These are phyloP conservation scores for Crithidia brevicula DNA, from an alignment of 208 protist species.

Conservation along the genomic window DNA sequence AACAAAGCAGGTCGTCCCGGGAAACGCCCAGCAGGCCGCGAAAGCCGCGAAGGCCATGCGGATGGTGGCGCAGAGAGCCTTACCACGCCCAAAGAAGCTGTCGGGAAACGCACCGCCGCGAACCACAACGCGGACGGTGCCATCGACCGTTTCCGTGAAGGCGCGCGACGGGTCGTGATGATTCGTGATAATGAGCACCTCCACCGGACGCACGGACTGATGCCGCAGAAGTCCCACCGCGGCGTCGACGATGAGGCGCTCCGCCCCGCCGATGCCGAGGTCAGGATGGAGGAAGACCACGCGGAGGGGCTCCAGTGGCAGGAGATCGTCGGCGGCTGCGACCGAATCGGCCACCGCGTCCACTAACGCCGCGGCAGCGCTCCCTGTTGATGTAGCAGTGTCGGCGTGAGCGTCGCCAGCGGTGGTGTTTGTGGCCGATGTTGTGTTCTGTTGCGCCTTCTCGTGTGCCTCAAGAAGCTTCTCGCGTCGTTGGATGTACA, in stretches of 20 bases:
- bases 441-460: neutral
- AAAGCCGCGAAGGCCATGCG: conserved; percentile 84
- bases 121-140: conserved; percentile 87
- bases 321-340: conserved; percentile 13
- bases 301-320: conserved; percentile 32
- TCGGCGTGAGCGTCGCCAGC: neutral
- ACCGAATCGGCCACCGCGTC: neutral
- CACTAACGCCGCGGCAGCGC: neutral
- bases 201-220: conserved; percentile 64
- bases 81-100: conserved; percentile 76
- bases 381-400: too few species aligned
- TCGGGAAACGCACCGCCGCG: conserved; percentile 88
- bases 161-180: conserved; percentile 92
- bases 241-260: conserved; percentile 97
- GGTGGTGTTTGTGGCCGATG: neutral
- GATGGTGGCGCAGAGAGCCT: conserved; percentile 90
- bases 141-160: conserved; percentile 95
- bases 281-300: conserved; percentile 96
- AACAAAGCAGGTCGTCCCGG: conserved; percentile 83
- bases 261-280: conserved; percentile 97
- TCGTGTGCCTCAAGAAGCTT: conserved; percentile 20
- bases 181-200: conserved; percentile 92
- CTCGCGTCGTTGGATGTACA: conserved; percentile 22
- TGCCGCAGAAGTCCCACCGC: conserved; percentile 85
- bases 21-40: conserved; percentile 36